Percentiles rank a stretch among this genome's conserved stretches.
Conservation (phyloP, 345 rosid genomes). For the Aethionema arabicum region DNA sequence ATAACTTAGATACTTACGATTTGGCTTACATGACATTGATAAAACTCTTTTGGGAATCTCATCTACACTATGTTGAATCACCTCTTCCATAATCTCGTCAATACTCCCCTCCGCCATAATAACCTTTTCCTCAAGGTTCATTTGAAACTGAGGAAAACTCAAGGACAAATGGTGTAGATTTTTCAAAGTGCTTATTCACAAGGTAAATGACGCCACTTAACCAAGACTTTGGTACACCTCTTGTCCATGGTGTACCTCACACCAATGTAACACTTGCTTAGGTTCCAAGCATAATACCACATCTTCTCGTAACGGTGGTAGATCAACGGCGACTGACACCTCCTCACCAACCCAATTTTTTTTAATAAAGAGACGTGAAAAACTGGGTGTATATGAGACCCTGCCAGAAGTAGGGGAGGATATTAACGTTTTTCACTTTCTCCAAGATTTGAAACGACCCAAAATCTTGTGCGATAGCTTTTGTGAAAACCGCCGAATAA, state of each 20-base stretch:
- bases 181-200: not conserved
- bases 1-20: too few species aligned
- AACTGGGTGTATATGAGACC: not conserved
- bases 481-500: not conserved
- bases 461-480: not conserved
- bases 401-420: not conserved
- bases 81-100: not conserved
- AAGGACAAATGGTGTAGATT: not conserved
- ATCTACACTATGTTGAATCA: too few species aligned
- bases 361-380: not conserved
- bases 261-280: not conserved
- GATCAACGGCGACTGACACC: not conserved
- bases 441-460: not conserved
- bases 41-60: too few species aligned
- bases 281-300: not conserved
- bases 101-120: not conserved
- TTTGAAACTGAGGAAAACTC: not conserved
- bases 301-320: not conserved
- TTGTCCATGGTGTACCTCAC: not conserved
- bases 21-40: too few species aligned
- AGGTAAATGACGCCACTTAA: not conserved
- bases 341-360: not conserved
- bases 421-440: not conserved
- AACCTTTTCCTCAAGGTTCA: constrained; percentile 9
- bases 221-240: not conserved